phyloP scores from a whole-genome alignment of 1,139 yeast species.

The Magnusiomyces clavatus region DNA sequence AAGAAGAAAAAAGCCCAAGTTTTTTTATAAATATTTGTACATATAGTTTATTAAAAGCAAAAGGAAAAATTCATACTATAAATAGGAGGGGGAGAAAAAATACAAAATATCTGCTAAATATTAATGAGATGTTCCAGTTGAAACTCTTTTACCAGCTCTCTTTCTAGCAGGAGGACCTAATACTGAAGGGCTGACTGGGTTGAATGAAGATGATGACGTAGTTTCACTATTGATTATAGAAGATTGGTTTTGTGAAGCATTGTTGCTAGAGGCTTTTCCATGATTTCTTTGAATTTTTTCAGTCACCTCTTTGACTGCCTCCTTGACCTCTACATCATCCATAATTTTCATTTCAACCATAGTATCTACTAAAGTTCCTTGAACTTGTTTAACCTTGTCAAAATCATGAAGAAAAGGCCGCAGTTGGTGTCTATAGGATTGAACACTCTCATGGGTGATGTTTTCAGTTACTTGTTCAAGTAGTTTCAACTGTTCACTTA shows the following conservation, averaged over 20 bases:
- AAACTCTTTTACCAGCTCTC: no score
- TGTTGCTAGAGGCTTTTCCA: not conserved
- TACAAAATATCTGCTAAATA: no score
- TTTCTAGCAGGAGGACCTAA: no score
- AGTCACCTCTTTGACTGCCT: conserved; percentile 5
- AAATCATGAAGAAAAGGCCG: conserved; percentile 8
- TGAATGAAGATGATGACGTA: not conserved
- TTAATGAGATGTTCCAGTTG: no score
- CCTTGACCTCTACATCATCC: conserved; percentile 11
- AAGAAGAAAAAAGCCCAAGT: conserved; percentile 1
- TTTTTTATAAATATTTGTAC: no score
- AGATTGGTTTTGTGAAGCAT: no score
- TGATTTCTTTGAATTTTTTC: not conserved
- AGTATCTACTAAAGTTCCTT: conserved; percentile 7
- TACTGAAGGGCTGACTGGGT: no score
- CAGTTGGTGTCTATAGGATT: conserved; percentile 10
- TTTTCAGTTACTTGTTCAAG: conserved; percentile 8
- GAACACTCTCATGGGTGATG: conserved; percentile 10
- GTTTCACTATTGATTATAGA: not conserved
- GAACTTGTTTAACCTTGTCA: conserved; percentile 2
- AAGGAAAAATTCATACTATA: no score
- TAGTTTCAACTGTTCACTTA: conserved; percentile 9
- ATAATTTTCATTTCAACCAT: conserved; percentile 10
- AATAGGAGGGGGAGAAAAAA: no score
- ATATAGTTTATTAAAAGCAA: no score